phyloP scores from a whole-genome alignment of 352 stramenopile genomes.

The Blastocystis hominis region DNA sequence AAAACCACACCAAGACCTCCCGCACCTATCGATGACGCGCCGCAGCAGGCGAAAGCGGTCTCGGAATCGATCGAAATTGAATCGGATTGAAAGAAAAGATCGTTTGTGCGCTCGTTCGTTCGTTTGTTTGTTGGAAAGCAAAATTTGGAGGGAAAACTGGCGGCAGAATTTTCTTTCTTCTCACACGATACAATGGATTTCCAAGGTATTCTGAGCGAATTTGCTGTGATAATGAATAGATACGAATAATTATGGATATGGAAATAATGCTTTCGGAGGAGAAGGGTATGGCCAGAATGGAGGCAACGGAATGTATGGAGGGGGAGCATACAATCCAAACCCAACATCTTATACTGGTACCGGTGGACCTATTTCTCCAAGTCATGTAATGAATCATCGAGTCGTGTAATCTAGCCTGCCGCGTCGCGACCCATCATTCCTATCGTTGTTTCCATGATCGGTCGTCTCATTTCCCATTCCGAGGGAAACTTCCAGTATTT shows the following conservation, averaged over 20 bases:
- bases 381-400: neutral
- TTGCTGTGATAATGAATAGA: neutral
- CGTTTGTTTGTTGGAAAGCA: neutral
- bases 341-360: neutral
- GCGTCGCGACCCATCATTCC: neutral
- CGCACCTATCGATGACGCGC: neutral
- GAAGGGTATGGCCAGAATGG: neutral
- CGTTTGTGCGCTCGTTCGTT: neutral
- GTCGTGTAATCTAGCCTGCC: neutral
- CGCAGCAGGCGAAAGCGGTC: neutral
- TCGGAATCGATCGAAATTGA: neutral
- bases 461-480: neutral
- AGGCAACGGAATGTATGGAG: neutral
- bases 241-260: neutral
- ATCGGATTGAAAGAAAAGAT: neutral
- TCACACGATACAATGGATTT: neutral
- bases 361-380: neutral
- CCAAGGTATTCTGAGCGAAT: neutral
- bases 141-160: neutral
- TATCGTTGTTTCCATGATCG: constrained; percentile 35
- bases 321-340: neutral
- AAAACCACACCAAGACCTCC: neutral
- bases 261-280: neutral
- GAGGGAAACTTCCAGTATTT: constrained; percentile 18
- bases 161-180: neutral